Evolutionary conservation across 345 rosid species (phyloP).

Genomic region (Populus nigra): DNA sequence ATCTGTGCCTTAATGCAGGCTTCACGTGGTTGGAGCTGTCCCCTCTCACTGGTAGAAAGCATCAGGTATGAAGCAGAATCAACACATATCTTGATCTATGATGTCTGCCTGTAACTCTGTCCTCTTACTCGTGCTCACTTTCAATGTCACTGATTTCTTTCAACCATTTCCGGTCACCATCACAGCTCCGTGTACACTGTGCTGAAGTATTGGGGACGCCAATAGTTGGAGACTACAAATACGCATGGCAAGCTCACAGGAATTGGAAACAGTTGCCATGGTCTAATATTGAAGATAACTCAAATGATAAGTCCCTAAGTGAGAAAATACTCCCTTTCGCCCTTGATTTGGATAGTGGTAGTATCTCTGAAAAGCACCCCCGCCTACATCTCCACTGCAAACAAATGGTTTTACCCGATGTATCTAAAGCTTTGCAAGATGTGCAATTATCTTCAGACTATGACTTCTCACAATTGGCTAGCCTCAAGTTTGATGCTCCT

Average conservation of each 20-base stretch:
- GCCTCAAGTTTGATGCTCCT: constrained; percentile 64
- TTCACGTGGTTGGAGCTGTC: constrained; percentile 84
- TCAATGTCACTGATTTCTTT: neutral
- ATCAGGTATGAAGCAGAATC: constrained; percentile 55
- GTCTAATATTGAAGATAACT: constrained; percentile 18
- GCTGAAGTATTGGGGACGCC: constrained; percentile 92
- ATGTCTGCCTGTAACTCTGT: neutral
- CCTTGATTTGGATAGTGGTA: constrained; percentile 67
- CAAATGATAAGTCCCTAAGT: constrained; percentile 12
- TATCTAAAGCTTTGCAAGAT: constrained; percentile 52
- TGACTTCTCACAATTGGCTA: constrained; percentile 46
- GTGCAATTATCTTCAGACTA: constrained; percentile 36
- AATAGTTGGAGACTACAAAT: constrained; percentile 87
- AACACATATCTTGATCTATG: neutral
- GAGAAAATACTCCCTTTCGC: constrained; percentile 52
- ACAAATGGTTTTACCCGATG: constrained; percentile 66
- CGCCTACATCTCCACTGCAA: constrained; percentile 87
- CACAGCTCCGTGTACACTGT: constrained; percentile 92
- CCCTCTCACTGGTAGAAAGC: constrained; percentile 94
- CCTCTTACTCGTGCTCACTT: neutral
- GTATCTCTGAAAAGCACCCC: constrained; percentile 60
- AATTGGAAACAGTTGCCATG: constrained; percentile 34
- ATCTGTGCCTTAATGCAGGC: constrained; percentile 44
- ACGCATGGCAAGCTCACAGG: constrained; percentile 84
- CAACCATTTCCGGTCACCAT: constrained; percentile 10